phyloP scores from a whole-genome alignment of 2,329 filamentous ascomycete genomes.

The Diaporthe vaccinii region DNA sequence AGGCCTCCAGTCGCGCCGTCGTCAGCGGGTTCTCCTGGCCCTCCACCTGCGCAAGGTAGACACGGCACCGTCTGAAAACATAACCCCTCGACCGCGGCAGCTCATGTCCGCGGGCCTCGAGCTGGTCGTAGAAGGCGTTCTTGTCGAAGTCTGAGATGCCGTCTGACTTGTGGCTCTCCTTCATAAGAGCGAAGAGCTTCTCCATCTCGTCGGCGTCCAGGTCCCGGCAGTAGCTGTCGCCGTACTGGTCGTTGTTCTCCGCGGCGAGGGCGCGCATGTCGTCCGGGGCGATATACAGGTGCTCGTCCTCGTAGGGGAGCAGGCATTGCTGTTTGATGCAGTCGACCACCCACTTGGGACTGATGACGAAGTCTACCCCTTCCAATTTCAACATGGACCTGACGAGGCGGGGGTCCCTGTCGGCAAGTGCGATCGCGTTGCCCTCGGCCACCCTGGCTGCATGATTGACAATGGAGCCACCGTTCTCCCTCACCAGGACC shows the following conservation, averaged over 20 bases:
- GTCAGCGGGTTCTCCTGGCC: constrained; percentile 49
- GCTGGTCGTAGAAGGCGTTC: constrained; percentile 63
- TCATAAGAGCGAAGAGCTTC: constrained; percentile 55
- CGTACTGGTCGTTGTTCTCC: constrained; percentile 79
- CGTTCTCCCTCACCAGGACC: constrained; percentile 83
- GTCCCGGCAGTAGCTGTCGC: constrained; percentile 87
- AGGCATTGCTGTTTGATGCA: constrained; percentile 77
- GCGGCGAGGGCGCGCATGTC: constrained; percentile 67
- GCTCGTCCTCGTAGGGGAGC: constrained; percentile 71
- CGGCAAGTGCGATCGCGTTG: constrained; percentile 80
- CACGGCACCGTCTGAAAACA: constrained; percentile 64
- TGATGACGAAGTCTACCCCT: constrained; percentile 76
- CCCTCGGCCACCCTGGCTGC: constrained; percentile 73
- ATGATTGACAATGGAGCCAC: constrained; percentile 83
- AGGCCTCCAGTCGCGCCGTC: constrained; percentile 64
- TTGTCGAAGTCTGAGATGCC: constrained; percentile 54
- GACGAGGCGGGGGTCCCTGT: constrained; percentile 85
- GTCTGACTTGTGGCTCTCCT: constrained; percentile 44
- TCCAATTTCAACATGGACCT: constrained; percentile 83
- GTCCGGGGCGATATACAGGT: constrained; percentile 79
- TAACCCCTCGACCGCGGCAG: constrained; percentile 64
- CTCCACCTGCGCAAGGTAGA: constrained; percentile 55
- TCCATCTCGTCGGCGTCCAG: constrained; percentile 51
- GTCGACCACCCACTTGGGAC: constrained; percentile 86
- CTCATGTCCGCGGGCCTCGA: constrained; percentile 69